Evolutionary conservation across 768 basidiomycete genomes (phyloP).

Genomic region (Auricularia sp.): DNA sequence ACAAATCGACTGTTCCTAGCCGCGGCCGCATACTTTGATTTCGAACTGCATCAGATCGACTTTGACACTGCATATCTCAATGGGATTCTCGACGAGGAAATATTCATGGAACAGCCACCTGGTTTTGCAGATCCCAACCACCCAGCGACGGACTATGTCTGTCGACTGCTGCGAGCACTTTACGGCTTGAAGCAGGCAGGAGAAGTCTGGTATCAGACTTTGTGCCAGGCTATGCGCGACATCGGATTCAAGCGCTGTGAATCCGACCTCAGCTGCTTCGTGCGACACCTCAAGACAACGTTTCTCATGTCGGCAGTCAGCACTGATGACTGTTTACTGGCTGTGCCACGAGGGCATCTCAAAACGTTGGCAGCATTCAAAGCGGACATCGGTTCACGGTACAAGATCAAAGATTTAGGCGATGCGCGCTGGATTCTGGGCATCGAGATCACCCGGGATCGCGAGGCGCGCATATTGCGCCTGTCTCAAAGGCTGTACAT

Average conservation of each 20-base stretch:
- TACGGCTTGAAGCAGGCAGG: conserved; percentile 34
- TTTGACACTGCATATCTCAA: conserved; percentile 35
- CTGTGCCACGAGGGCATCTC: too few species aligned
- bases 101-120: conserved; percentile 12
- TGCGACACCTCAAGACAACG: conserved; percentile 17
- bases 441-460: conserved; percentile 1
- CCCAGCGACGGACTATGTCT: neutral
- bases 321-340: conserved; percentile 13
- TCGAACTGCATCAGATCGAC: conserved; percentile 34
- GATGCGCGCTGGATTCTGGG: conserved; percentile 5
- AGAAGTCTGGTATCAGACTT: conserved; percentile 21
- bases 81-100: conserved; percentile 21
- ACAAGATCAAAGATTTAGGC: too few species aligned
- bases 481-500: neutral
- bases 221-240: conserved; percentile 19
- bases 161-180: conserved; percentile 17
- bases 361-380: too few species aligned
- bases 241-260: conserved; percentile 6
- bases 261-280: conserved; percentile 21
- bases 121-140: conserved; percentile 2
- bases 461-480: neutral
- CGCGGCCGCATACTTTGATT: conserved; percentile 25
- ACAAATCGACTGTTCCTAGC: conserved; percentile 23
- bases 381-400: neutral
- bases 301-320: conserved; percentile 7